Evolutionary conservation across 805 yeast species (phyloP), one percentile per base, ranked within the genome.

Genomic region (Debaryomyces prosopidis): DNA sequence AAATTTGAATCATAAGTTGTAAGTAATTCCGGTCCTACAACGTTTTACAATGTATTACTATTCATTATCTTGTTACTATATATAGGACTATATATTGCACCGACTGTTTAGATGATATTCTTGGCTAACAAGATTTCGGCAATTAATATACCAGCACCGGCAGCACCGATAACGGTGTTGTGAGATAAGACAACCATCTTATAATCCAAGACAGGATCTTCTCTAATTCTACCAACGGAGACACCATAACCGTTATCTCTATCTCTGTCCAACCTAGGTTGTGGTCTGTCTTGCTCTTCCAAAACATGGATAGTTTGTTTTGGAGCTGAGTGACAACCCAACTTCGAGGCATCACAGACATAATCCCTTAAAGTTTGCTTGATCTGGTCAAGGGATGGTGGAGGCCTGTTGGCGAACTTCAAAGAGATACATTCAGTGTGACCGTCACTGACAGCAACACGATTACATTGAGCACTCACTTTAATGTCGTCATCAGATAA

Each of bases 171-270:
- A 59, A 94, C 80, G 44, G 99, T 94, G 78, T 94, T 94, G 70
- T 94, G 99, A 20, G 97, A 91, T 54, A 94, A 75, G n/a, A 90
- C 94, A 44, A 94, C 97, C 91, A 94, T 92, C 74, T 94, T 94
- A 75, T 80, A 82, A 68, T 94, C 99, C 57, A 94, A 77, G 10
- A 94, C 89, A 7, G 96, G 90, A 65, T 94, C 99, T 57, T 82
- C 87, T 75, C 99, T 85, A 48, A 94, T 73, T 70, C 99, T 81
- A 41, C 99, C 98, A 42, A 94, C 97, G 38, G 95, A 80, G 43
- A 92, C 97, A 58, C 96, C 95, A 69, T 81, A 91, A 27, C 99
- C 98, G 43, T 76, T 79, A 61, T 95, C 97, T 73, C 97, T 84
- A 66, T 92, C 90, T 60, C 99, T 82, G 81, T 94, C 98, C 59